phyloP scores from a whole-genome alignment of 768 basidiomycete species.

The Pseudohyphozyma bogoriensis region DNA sequence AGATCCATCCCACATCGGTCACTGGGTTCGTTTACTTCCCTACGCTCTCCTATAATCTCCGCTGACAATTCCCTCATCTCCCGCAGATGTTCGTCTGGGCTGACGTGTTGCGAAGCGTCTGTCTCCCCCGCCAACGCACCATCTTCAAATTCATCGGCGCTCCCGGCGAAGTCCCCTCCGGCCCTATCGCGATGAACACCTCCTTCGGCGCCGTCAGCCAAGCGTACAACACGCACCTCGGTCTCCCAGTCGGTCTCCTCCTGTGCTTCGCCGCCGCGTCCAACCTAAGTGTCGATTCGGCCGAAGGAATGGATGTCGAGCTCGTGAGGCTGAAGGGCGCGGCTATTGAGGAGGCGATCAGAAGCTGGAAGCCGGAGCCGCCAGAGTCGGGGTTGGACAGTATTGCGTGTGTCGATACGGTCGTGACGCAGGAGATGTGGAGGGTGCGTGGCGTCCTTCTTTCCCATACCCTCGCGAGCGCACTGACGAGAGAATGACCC shows the following conservation, averaged over 20 bases:
- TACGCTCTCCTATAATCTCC: no score
- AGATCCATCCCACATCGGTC: background rate
- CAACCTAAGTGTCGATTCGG: constrained; percentile 17
- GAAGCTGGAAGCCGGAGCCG: constrained; percentile 11
- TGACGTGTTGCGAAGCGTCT: constrained; percentile 20
- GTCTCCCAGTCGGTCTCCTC: constrained; percentile 18
- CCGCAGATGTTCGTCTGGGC: constrained; percentile 13
- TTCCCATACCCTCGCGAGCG: background rate
- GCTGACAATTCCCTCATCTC: background rate
- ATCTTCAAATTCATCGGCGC: constrained; percentile 12
- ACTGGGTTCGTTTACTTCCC: background rate
- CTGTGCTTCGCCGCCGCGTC: constrained; percentile 20
- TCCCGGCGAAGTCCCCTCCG: constrained; percentile 10
- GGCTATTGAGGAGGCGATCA: constrained; percentile 15
- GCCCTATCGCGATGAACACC: background rate
- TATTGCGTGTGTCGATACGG: constrained; percentile 7
- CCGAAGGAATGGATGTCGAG: background rate
- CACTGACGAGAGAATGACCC: background rate
- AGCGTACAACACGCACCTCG: constrained; percentile 9
- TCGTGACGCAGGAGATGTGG: constrained; percentile 24
- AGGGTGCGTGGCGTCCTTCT: constrained; percentile 8
- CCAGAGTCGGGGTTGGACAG: constrained; percentile 8
- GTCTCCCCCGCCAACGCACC: constrained; percentile 9
- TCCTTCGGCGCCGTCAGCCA: background rate
- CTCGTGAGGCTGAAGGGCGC: constrained; percentile 13